phyloP scores from a whole-genome alignment of 2,329 filamentous ascomycete genomes.

The Mycosphaerelloides madeirae region DNA sequence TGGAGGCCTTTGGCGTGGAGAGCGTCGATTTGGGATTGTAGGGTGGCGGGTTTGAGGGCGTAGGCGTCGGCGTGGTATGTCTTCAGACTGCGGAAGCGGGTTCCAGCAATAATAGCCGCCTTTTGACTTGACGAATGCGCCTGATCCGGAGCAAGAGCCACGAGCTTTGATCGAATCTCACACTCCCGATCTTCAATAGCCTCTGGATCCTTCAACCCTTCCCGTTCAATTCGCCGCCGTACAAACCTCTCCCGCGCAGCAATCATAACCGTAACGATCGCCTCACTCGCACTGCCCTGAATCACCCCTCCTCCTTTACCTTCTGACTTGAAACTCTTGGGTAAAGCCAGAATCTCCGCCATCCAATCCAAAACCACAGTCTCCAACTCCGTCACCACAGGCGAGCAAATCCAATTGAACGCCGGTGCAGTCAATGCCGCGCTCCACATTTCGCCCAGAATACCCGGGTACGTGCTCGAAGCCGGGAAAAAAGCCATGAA shows the following conservation, averaged over 20 bases:
- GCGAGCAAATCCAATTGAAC: conserved; percentile 96
- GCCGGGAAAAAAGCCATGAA: conserved; percentile 97
- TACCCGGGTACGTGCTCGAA: conserved; percentile 72
- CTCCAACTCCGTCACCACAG: conserved; percentile 88
- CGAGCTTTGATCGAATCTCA: conserved; percentile 63
- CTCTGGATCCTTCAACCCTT: conserved; percentile 40
- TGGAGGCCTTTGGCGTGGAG: conserved; percentile 66
- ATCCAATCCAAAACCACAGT: conserved; percentile 92
- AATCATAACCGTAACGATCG: conserved; percentile 79
- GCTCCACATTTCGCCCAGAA: conserved; percentile 89
- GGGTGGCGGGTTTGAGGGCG: conserved; percentile 61
- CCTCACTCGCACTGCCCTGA: conserved; percentile 84
- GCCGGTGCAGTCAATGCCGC: conserved; percentile 83
- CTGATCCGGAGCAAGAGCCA: conserved; percentile 74
- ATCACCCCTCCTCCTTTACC: conserved; percentile 86
- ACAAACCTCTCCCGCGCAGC: conserved; percentile 80
- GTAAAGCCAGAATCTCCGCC: conserved; percentile 68
- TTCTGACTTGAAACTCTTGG: conserved; percentile 67
- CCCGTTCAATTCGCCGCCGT: conserved; percentile 51
- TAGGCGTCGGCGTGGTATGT: conserved; percentile 61
- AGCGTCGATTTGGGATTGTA: conserved; percentile 60
- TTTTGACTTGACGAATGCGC: conserved; percentile 84
- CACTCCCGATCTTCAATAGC: conserved; percentile 67
- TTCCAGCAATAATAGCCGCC: conserved; percentile 77
- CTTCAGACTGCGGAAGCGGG: conserved; percentile 69